Base-by-base conservation (phyloP, 1,139 yeast species). In the Geotrichum cucujoidarum region DNA sequence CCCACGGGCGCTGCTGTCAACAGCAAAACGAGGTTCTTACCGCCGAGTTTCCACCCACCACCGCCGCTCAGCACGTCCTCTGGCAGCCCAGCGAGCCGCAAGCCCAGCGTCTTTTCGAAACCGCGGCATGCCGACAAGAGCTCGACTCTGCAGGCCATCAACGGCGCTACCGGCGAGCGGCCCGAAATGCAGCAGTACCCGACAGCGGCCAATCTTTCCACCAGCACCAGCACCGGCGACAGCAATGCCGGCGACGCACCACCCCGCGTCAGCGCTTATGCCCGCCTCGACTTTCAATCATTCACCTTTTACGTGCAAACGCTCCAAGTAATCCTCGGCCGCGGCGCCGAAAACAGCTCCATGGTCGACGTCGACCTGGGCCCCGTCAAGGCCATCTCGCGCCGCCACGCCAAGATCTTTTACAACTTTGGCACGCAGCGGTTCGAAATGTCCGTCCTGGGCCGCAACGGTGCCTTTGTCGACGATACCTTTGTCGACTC, bases 301-400 rank as follows among this genome's bases (percentile, higher is more conserved):
- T 90, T 83, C 64, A 88, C 95, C 3, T 92, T 94, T 65, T 92
- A 89, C 60, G 96, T 92, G 3, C 98, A 92, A 67, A 92, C 98
- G 1, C 74, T 92, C 59, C 97, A 92, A 64, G 96, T 92, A 2
- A 77, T 92, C 7, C 71, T 92, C 38, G 99, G 99, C 6, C 75
- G 99, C 57, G 77, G 88, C 53, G 84, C 92, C 7, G 89, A 84
- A 60, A 85, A 85, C 56, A 73, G 58, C 60, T 70, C 56, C 8
- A 44, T 48, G 30, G 92, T 88, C 11, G 97, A 90, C 68, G 96
- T 92, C 31, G 96, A 92, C 68, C 68, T 92, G 45, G 95, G 96
- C 10, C 80, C 87, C 7, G 85, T 89, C 40, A 90, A 90, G 69
- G 95, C 96, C 13, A 88, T 90, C 21, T 88, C 96, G 7, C 72